phyloP scores from a whole-genome alignment of 148 eudicot genomes.

The Rhododendron molle region DNA sequence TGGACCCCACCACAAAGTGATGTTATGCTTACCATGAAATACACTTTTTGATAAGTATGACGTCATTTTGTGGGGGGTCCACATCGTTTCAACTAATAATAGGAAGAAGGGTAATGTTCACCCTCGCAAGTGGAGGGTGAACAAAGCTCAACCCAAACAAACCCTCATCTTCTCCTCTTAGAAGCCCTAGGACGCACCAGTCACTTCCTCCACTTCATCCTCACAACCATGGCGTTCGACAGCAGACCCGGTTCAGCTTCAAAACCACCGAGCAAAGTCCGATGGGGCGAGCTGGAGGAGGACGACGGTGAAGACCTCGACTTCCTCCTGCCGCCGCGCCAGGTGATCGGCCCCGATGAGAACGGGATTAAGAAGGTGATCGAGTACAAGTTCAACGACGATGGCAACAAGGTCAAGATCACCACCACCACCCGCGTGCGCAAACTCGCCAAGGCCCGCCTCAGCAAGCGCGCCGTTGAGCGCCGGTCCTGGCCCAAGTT shows the following conservation, averaged over 20 bases:
- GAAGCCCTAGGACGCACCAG: too few species aligned
- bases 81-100: too few species aligned
- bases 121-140: too few species aligned
- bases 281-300: constrained; percentile 73
- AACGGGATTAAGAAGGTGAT: constrained; percentile 62
- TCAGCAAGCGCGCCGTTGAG: constrained; percentile 70
- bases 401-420: constrained; percentile 62
- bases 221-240: neutral
- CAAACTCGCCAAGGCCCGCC: constrained; percentile 55
- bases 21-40: too few species aligned
- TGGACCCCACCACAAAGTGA: too few species aligned
- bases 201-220: neutral
- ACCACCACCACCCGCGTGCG: constrained; percentile 67
- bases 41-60: too few species aligned
- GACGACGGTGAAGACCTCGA: constrained; percentile 53
- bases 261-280: constrained; percentile 26
- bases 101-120: too few species aligned
- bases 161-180: neutral
- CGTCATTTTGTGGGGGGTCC: too few species aligned
- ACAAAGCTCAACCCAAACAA: too few species aligned
- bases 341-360: constrained; percentile 64
- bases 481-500: constrained; percentile 74
- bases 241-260: neutral
- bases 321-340: constrained; percentile 59
- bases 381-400: constrained; percentile 68